These are phyloP conservation scores for Fusarium oligoseptatum DNA, from an alignment of 2,329 filamentous ascomycete species.

Conservation along the genomic window DNA sequence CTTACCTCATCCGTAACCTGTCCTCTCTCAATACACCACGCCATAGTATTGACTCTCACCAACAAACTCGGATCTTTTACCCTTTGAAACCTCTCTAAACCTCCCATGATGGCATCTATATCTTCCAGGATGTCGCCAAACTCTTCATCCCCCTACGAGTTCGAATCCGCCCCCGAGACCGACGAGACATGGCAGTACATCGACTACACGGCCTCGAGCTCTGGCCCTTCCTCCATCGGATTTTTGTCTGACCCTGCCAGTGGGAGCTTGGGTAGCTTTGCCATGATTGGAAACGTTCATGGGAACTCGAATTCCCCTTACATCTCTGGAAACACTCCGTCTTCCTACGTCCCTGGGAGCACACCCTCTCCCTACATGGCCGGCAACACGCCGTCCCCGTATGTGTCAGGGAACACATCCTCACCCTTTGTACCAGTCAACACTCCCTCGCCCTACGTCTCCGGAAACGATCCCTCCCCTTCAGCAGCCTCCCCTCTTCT, in stretches of 20 bases:
- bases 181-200: slow-evolving; percentile 63
- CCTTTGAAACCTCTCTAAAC: neutral
- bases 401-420: slow-evolving; percentile 40
- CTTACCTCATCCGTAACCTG: neutral
- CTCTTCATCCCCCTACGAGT: slow-evolving; percentile 54
- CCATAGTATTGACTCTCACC: neutral
- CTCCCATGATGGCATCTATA: slow-evolving; percentile 54
- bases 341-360: slow-evolving; percentile 26
- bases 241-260: slow-evolving; percentile 65
- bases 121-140: slow-evolving; percentile 56
- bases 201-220: slow-evolving; percentile 52
- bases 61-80: neutral
- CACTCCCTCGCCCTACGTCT: slow-evolving; percentile 33
- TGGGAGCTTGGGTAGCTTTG: slow-evolving; percentile 65
- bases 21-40: slow-evolving; percentile 1
- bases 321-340: slow-evolving; percentile 19
- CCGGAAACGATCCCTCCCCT: slow-evolving; percentile 46
- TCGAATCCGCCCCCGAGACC: slow-evolving; percentile 54
- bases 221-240: slow-evolving; percentile 55
- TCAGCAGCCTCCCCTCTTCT: slow-evolving; percentile 58
- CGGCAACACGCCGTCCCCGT: slow-evolving; percentile 23
- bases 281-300: slow-evolving; percentile 57
- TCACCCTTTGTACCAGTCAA: slow-evolving; percentile 20
- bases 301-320: slow-evolving; percentile 31
- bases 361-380: slow-evolving; percentile 32